Base-by-base conservation (phyloP, 2,329 filamentous ascomycete genomes). In the Orbilia javanica region DNA sequence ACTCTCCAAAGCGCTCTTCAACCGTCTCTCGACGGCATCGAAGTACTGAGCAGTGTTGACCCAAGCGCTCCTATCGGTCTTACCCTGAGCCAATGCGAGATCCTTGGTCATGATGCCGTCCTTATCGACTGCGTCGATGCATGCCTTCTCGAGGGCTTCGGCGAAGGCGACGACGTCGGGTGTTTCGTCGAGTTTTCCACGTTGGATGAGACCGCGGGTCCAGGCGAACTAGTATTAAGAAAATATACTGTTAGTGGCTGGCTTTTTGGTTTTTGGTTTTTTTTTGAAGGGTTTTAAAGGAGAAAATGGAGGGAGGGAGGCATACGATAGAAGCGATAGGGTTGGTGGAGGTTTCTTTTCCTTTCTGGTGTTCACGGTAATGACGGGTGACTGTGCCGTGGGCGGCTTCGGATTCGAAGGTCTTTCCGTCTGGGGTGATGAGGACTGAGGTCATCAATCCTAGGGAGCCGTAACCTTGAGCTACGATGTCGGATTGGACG, bases 81-180 rank as follows among this genome's bases (percentile, higher is more conserved):
- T 94, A 83, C 96, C 96, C 84, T 93, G 96, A 60, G 94, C 92
- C 76, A 98, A 89, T n/a, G 96, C 96, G 82, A 99, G 86, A 86
- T 99, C 96, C 90, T 99, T 99, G 85, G 96, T 99, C 96, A 98
- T 99, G 87, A 98, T 92, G 80, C 93, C 93, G 84, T 98, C 95
- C 75, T 92, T 85, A 84, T 98, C 93, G 81, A 99, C 96, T 27
- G 95, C 95, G 85, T 98, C 94, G 76, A 97, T 88, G 85, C 96
- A 97, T 42, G 96, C 96, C 85, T 92, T 88, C 89, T 99, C 96
- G 69, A 99, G 89, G 83, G 88, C 89, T 87, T 98, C 93, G 75
- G 95, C 96, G 83, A 97, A 99, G 63, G 92, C 89, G 77, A 97
- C 90, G 29, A 99, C 88, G 81, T 97, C 94, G 31, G 94, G 94